Base-by-base conservation (phyloP, 2,329 filamentous ascomycete genomes). In the Pseudonectria buxi region DNA sequence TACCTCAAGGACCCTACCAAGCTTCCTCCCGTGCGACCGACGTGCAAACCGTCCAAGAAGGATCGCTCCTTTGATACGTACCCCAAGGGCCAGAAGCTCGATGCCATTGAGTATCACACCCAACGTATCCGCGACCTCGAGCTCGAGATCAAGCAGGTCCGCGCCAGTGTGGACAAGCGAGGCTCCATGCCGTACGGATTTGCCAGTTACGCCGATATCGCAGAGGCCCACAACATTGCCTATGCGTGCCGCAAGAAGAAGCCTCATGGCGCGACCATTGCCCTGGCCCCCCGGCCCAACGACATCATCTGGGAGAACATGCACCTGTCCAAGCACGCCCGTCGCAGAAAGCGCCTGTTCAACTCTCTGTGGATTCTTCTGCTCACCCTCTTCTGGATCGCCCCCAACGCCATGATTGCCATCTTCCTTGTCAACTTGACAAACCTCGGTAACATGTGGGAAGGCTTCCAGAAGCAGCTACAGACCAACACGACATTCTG, bases 241-340 rank as follows among this genome's bases (percentile, higher is more conserved):
- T 94, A 84, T 61, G 75, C 81, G 9, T 78, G 83, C 14, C 83
- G 84, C 39, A 85, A 79, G 32, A 92, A 92, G 66, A 83, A 83
- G 49, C 86, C 86, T 0, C 72, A 85, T 27, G 86, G 86, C 5
- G 80, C 87, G 0, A 84, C 76, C 0, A 77, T 98, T 36, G 71
- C 67, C 6, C 71, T 96, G 11, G 89, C 92, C 1, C 88, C 92
- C 3, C 78, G 80, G 39, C 90, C 92, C 3, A 87, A 85, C 55
- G 90, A 96, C 57, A 76, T 98, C 35, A 94, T 98, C 46, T 98
- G 92, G 92, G 83, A 87, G 57, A 98, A 98, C 53, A 75, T 98
- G 66, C 74, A 78, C 6, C 66, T 96, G 37, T 76, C 72, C 12
- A 79, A 79, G 26, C 67, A 75, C 18, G 74, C 79, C 1, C 77